Evolutionary conservation across 768 basidiomycete species (phyloP), one percentile per base, ranked within the genome.

Genomic region (Rhizopogon roseolus): DNA sequence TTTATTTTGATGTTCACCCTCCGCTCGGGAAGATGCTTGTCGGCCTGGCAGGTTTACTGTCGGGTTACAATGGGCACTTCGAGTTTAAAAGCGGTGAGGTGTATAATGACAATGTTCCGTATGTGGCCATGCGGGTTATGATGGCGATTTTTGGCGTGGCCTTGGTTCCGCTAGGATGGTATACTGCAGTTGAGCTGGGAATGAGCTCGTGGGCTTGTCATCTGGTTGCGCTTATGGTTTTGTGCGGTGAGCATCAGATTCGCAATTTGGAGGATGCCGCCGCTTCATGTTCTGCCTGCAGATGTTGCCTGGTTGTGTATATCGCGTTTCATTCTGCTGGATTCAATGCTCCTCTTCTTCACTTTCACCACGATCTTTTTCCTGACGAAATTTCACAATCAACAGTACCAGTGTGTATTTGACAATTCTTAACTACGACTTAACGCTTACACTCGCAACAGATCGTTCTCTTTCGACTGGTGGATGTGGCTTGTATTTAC

Each of bases 11-110:
- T 65, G 97, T 98, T 27, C 97, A 99, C 64, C 97, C 97, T 5
- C 97, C 97, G 0, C 79, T 99, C 40, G 97, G 97, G 3, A 99
- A 99, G 78, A 98, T 99, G 94, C 80, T 99, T 52, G 96, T 99
- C 56, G 97, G 93, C 8, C 79, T 99, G 19, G 93, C 87, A 4
- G 97, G 97, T 19, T 76, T 93, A 53, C 72, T 99, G 58, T 78
- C 93, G 0, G 97, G 97, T 34, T 98, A 98, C 66, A 81, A 95
- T 57, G 97, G 97, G 13, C 69, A 73, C 25, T 99, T 90, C 62
- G 96, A 97, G 57, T 99, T 96, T 76, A 92, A 94, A 71, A 94
- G 91, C 57, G 97, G 97, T 3, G 85, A 81, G 52, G 72, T 68
- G 49, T 99, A 99, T 69, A 90, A 93, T 0, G 81, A 82, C 0